Conservation (phyloP, 345 rosid genomes). For the Murraya paniculata region DNA sequence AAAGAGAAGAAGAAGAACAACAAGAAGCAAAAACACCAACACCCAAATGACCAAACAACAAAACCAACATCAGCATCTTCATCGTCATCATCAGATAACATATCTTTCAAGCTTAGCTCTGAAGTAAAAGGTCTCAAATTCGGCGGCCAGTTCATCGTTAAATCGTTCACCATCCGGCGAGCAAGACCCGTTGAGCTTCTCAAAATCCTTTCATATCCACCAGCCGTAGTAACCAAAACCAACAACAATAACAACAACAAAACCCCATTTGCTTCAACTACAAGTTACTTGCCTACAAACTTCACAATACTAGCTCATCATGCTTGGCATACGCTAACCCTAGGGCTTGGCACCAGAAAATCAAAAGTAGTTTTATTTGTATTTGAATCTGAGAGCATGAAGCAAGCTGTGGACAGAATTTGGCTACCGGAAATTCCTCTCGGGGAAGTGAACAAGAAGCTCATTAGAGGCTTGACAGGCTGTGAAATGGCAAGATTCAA, state of each 20-base stretch:
- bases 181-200: constrained; percentile 80
- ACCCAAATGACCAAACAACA: constrained; percentile 49
- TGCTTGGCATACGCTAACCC: constrained; percentile 94
- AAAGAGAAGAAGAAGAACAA: constrained; percentile 56
- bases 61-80: constrained; percentile 41
- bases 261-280: constrained; percentile 64
- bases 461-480: constrained; percentile 54
- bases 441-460: constrained; percentile 86
- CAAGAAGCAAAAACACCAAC: constrained; percentile 75
- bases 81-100: constrained; percentile 16
- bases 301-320: constrained; percentile 95
- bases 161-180: constrained; percentile 87
- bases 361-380: constrained; percentile 79
- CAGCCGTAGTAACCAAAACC: constrained; percentile 23
- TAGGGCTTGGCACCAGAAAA: constrained; percentile 86
- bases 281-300: constrained; percentile 85
- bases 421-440: constrained; percentile 91
- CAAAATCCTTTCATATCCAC: constrained; percentile 70
- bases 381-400: constrained; percentile 76
- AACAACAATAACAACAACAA: constrained; percentile 18
- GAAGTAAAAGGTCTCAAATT: constrained; percentile 88
- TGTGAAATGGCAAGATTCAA: constrained; percentile 94
- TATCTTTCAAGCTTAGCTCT: constrained; percentile 67
- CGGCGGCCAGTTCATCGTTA: constrained; percentile 88
- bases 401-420: constrained; percentile 43